Percentiles rank a stretch among this genome's conserved stretches.
Conservation (phyloP, 2,329 filamentous ascomycete genomes). For the Fusarium circinatum region DNA sequence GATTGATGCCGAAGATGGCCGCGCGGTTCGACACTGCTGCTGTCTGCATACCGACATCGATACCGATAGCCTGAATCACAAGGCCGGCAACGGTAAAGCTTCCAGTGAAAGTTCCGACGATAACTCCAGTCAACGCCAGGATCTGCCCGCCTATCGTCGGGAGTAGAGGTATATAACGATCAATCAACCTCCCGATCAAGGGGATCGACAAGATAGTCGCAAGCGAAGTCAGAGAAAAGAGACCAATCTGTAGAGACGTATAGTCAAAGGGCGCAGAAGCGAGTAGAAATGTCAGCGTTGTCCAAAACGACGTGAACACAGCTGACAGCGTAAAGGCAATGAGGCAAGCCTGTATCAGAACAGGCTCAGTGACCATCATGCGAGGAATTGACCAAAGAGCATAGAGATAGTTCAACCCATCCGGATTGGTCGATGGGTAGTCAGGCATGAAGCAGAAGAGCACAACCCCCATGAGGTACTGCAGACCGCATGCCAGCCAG, state of each 20-base stretch:
- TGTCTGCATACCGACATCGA: constrained; percentile 79
- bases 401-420: constrained; percentile 70
- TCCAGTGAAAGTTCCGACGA: constrained; percentile 76
- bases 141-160: constrained; percentile 71
- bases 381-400: constrained; percentile 72
- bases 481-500: constrained; percentile 78
- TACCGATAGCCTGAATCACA: constrained; percentile 74
- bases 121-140: constrained; percentile 69
- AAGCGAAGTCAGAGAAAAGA: constrained; percentile 83
- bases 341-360: constrained; percentile 75
- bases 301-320: constrained; percentile 65
- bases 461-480: constrained; percentile 71
- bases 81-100: constrained; percentile 74
- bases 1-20: constrained; percentile 76
- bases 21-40: constrained; percentile 78
- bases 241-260: constrained; percentile 73
- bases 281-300: constrained; percentile 81
- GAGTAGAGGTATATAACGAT: constrained; percentile 74
- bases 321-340: constrained; percentile 69
- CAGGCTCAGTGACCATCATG: constrained; percentile 72
- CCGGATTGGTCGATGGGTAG: constrained; percentile 78
- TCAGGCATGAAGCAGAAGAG: constrained; percentile 83
- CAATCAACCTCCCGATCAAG: constrained; percentile 74
- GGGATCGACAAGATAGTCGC: constrained; percentile 74
- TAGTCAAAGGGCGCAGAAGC: constrained; percentile 76